A percentile compares a stretch with the other conserved stretches of the same genome.
Evolutionary conservation across 495 filamentous ascomycete genomes (phyloP).

Genomic region (Annulohypoxylon nitens): DNA sequence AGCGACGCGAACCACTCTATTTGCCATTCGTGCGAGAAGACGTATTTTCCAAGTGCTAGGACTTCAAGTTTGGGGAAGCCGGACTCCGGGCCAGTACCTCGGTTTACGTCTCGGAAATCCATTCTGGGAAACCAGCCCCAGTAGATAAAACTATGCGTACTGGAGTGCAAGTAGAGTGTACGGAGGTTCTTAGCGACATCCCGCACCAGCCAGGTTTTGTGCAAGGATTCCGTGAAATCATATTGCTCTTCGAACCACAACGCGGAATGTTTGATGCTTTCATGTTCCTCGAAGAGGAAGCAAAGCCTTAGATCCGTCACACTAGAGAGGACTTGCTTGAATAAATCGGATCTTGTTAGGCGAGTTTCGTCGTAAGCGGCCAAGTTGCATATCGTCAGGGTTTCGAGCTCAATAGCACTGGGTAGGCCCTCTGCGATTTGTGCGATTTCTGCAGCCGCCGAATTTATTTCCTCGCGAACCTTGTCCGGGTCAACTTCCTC

Average conservation of each 20-base stretch:
- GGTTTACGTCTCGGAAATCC: constrained; percentile 2
- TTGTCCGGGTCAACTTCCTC: background rate
- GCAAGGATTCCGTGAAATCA: background rate
- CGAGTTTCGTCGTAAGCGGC: background rate
- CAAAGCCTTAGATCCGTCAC: background rate
- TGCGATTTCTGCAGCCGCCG: background rate
- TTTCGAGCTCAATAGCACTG: background rate
- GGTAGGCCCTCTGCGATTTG: background rate
- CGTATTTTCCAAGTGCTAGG: background rate
- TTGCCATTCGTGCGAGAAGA: background rate
- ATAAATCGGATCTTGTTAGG: too few relatives aligned
- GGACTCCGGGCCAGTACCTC: too few relatives aligned
- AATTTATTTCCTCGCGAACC: background rate
- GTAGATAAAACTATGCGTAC: background rate
- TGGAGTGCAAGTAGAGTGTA: background rate
- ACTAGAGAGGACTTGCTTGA: background rate
- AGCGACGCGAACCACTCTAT: background rate
- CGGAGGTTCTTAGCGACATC: background rate
- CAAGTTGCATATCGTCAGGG: constrained; percentile 2
- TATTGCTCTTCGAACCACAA: background rate
- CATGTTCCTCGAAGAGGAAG: background rate
- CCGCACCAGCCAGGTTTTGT: background rate
- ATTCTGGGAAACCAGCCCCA: constrained; percentile 1
- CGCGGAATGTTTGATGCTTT: background rate
- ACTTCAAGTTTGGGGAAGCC: too few relatives aligned